These are phyloP conservation scores for Mortierella sp. DNA, from an alignment of 371 early-diverging fungal genomes.

Conservation along the genomic window DNA sequence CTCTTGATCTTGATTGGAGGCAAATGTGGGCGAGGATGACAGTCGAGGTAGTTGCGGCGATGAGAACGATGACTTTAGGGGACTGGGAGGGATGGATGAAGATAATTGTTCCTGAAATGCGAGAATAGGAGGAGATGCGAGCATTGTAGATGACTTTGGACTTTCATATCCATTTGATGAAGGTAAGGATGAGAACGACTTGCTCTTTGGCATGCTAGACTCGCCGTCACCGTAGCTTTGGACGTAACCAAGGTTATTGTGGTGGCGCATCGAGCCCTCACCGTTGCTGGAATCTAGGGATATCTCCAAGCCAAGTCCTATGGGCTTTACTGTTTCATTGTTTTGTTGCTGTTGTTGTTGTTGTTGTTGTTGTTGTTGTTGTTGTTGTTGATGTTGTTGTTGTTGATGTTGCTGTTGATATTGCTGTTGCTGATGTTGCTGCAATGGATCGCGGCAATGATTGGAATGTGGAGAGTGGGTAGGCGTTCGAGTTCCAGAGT, in stretches of 20 bases:
- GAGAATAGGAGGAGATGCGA: slow-evolving; percentile 6
- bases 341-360: neutral
- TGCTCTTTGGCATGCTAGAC: neutral
- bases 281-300: neutral
- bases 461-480: too few relatives aligned
- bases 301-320: neutral
- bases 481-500: too few relatives aligned
- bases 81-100: slow-evolving; percentile 20
- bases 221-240: neutral
- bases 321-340: neutral
- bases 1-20: slow-evolving; percentile 13
- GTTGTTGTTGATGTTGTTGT: neutral
- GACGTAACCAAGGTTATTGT: neutral
- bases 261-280: too few relatives aligned
- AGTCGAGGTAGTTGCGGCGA: slow-evolving; percentile 23
- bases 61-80: slow-evolving; percentile 16
- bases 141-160: neutral
- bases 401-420: slow-evolving; percentile 1
- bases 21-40: slow-evolving; percentile 24
- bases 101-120: neutral
- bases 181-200: neutral
- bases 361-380: neutral
- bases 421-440: neutral
- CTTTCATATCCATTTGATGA: slow-evolving; percentile 9
- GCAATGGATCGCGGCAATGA: neutral